Percentiles rank a stretch among this genome's conserved stretches.
phyloP scores from a whole-genome alignment of 2,329 filamentous ascomycete species.

The Camptophora hylomeconis region DNA sequence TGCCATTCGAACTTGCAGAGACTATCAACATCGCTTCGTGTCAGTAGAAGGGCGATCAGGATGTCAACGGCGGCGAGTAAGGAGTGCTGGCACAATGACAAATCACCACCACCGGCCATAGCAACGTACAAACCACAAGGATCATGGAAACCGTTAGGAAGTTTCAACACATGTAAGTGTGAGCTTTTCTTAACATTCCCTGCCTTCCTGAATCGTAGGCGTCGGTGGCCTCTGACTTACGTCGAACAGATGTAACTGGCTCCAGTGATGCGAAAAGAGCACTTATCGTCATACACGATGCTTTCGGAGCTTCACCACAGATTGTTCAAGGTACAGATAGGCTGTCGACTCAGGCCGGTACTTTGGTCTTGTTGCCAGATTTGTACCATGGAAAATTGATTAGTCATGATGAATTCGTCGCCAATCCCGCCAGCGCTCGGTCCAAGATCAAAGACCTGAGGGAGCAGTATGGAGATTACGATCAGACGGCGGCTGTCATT shows the following conservation, averaged over 20 bases:
- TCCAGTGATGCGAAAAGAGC: too few relatives aligned
- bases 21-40: too few relatives aligned
- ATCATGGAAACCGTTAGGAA: slow-evolving; percentile 1
- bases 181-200: not conserved
- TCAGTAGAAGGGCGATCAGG: too few relatives aligned
- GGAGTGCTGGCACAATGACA: too few relatives aligned
- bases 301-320: slow-evolving; percentile 42
- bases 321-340: slow-evolving; percentile 43
- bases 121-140: slow-evolving; percentile 1
- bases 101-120: slow-evolving; percentile 2
- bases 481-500: slow-evolving; percentile 20
- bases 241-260: slow-evolving; percentile 22
- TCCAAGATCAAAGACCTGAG: slow-evolving; percentile 43
- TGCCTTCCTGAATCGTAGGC: not conserved
- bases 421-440: too few relatives aligned
- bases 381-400: slow-evolving; percentile 61
- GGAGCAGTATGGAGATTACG: slow-evolving; percentile 24
- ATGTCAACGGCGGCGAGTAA: too few relatives aligned
- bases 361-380: slow-evolving; percentile 65
- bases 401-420: slow-evolving; percentile 35
- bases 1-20: too few relatives aligned
- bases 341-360: slow-evolving; percentile 27
- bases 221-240: not conserved
- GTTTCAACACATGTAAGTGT: not conserved
- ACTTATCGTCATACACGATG: slow-evolving; percentile 40